Base-by-base conservation (phyloP, 2,329 filamentous ascomycete genomes). In the Thermomyces lanuginosus region DNA sequence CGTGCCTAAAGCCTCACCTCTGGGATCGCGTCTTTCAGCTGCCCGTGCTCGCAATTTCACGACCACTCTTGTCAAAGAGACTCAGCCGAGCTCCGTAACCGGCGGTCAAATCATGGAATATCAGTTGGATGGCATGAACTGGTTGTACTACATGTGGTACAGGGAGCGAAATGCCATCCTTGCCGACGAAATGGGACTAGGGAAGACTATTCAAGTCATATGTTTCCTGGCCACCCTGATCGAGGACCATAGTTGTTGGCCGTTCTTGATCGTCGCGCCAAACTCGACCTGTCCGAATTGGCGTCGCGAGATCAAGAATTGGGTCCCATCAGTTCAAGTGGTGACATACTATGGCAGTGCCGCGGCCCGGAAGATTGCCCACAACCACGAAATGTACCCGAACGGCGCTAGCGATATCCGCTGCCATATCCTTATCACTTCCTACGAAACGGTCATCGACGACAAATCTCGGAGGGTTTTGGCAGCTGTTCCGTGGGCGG, bases 261-360 rank as follows among this genome's bases (percentile, higher is more conserved):
- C 89, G 0, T 95, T 93, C 46, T 63, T 98, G 9, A 66, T 95
- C 3, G 82, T 93, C 2, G 86, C 92, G 1, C 89, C 89, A 0
- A 95, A 95, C 45, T 76, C 86, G 0, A 98, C 89, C 0, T 92
- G 83, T 49, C 72, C 83, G n/a, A 98, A 98, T 48, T 98, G 89
- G 86, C 77, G 86, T 4, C 74, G 86, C 25, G 89, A 98, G 48
- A 82, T 95, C 50, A 91, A 92, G 56, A 75, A 79, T 39, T 98
- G 86, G 86, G 75, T 78, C 0, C 86, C 86, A 1, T 70, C 69
- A 5, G 57, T 95, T 18, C 72, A 83, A 21, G 83, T 92, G 5
- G 83, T 93, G n/a, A 76, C 83, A 0, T 95, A 89, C 47, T 91
- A 91, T 47, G 89, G 89, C 23, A 76, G 76, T 9, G 66, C 64